A percentile compares a stretch with the other conserved stretches of the same genome.
Conservation (phyloP, 176 grass and related monocot species). For the Musa itinerans region DNA sequence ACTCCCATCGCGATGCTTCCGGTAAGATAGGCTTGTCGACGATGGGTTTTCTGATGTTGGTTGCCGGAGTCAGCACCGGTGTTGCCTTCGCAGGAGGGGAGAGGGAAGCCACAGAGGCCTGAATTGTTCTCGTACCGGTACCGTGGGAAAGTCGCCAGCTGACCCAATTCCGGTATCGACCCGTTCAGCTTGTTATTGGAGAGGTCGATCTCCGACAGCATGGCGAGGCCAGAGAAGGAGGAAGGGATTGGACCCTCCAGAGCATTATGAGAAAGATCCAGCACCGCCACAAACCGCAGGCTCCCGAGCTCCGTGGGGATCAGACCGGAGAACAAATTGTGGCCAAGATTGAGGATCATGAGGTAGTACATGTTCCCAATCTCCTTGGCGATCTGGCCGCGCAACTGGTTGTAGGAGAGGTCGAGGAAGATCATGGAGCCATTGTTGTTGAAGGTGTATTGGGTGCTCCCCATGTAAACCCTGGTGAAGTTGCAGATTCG, state of each 20-base stretch:
- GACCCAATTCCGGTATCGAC: constrained; percentile 69
- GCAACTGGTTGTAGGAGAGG: constrained; percentile 77
- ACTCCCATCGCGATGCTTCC: constrained; percentile 68
- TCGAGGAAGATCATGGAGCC: constrained; percentile 95
- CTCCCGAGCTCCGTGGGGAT: constrained; percentile 53
- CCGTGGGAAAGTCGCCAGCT: constrained; percentile 64
- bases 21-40: constrained; percentile 46
- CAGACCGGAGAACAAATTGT: constrained; percentile 58
- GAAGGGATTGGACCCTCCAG: constrained; percentile 66
- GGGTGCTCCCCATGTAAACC: constrained; percentile 80
- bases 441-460: constrained; percentile 84
- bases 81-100: constrained; percentile 11
- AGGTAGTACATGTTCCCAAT: constrained; percentile 78
- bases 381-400: constrained; percentile 62
- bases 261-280: constrained; percentile 74
- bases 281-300: constrained; percentile 51
- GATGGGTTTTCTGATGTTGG: constrained; percentile 25
- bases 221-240: constrained; percentile 51
- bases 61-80: background rate
- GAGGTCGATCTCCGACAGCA: constrained; percentile 77
- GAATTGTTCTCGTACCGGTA: constrained; percentile 70
- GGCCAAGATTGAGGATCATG: constrained; percentile 89
- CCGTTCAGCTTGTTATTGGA: constrained; percentile 85
- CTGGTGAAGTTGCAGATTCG: constrained; percentile 71
- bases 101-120: constrained; percentile 70